Evolutionary conservation across 1,139 yeast species (phyloP).

Genomic region (Pichia sp.): DNA sequence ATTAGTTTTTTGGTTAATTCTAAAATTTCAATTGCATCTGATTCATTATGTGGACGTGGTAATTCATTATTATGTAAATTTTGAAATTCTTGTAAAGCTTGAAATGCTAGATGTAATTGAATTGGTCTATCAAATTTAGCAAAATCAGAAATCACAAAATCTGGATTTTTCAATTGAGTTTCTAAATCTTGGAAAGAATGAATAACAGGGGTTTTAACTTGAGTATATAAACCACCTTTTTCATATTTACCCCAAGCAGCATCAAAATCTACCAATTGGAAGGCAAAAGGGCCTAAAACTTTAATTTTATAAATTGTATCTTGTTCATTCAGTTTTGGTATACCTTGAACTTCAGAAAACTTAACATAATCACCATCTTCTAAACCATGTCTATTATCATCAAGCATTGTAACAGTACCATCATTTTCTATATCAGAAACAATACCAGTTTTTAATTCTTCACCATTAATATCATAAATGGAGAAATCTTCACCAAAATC

Average conservation of each 20-base stretch:
- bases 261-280: slow-evolving; percentile 53
- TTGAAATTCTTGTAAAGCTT: slow-evolving; percentile 75
- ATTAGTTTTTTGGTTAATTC: slow-evolving; percentile 57
- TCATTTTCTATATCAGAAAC: slow-evolving; percentile 82
- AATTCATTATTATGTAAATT: slow-evolving; percentile 54
- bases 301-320: slow-evolving; percentile 69
- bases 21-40: slow-evolving; percentile 67
- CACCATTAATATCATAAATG: slow-evolving; percentile 83
- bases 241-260: slow-evolving; percentile 54
- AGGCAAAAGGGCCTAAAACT: slow-evolving; percentile 92
- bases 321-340: slow-evolving; percentile 51
- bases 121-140: slow-evolving; percentile 92
- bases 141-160: slow-evolving; percentile 73
- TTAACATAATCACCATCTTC: slow-evolving; percentile 89
- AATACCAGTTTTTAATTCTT: slow-evolving; percentile 82
- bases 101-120: slow-evolving; percentile 86
- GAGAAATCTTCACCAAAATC: slow-evolving; percentile 83
- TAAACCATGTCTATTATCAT: slow-evolving; percentile 87
- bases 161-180: slow-evolving; percentile 70
- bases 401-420: slow-evolving; percentile 89
- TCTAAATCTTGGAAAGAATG: slow-evolving; percentile 58
- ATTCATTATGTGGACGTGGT: slow-evolving; percentile 73
- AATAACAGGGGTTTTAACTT: slow-evolving; percentile 76
- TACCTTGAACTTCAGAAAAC: slow-evolving; percentile 82
- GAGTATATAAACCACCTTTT: slow-evolving; percentile 86